These are phyloP conservation scores for Rhododendron griersonianum DNA, from an alignment of 148 eudicot genomes.

Conservation along the genomic window DNA sequence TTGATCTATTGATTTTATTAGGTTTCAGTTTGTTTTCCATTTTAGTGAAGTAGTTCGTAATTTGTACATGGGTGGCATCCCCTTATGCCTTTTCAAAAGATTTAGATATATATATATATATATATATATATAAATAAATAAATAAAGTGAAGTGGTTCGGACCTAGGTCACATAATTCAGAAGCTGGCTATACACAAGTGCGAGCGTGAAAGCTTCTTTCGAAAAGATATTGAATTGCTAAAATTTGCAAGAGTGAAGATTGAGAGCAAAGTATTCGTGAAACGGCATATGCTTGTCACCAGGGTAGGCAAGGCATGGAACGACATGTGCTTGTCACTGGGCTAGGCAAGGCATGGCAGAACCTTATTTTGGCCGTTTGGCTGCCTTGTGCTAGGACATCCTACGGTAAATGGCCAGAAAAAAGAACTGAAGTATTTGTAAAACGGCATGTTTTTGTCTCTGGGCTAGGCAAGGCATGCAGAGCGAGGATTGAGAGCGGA, in stretches of 20 bases:
- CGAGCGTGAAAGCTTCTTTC: no score
- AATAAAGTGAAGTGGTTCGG: not conserved
- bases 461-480: not conserved
- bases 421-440: not conserved
- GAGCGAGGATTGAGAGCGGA: not conserved
- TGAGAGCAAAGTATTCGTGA: not conserved
- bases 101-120: no score
- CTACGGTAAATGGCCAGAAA: not conserved
- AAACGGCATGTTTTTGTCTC: no score
- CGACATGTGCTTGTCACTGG: not conserved
- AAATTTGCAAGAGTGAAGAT: not conserved
- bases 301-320: not conserved
- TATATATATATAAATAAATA: no score
- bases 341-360: not conserved
- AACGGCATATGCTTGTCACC: not conserved
- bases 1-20: not conserved
- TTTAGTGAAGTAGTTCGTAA: not conserved
- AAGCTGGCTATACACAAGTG: not conserved
- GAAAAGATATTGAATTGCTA: not conserved
- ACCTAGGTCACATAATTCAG: not conserved
- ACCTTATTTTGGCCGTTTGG: not conserved
- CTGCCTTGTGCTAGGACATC: not conserved
- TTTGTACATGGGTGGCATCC: not conserved
- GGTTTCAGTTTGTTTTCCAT: not conserved
- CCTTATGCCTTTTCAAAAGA: not conserved